These are phyloP conservation scores for Flaveria sonorensis DNA, from an alignment of 129 eudicot genomes.

Conservation along the genomic window DNA sequence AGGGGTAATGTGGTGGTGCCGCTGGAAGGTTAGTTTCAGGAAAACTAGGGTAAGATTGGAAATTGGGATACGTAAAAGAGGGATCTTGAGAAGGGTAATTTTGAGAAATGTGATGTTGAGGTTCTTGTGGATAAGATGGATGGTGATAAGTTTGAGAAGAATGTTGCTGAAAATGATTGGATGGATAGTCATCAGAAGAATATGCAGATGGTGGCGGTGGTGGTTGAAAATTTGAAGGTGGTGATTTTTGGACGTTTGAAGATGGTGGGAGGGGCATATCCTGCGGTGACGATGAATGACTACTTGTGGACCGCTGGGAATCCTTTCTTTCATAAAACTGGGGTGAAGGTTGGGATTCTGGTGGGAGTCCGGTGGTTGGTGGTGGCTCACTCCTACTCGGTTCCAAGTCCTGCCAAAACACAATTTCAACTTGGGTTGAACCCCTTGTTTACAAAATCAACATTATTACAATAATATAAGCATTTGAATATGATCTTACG, in stretches of 20 bases:
- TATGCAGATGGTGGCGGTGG: conserved; percentile 37
- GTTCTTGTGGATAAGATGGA: conserved; percentile 60
- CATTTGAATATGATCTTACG: conserved; percentile 40
- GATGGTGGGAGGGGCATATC: conserved; percentile 26
- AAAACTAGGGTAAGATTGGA: conserved; percentile 90
- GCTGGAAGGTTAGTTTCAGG: conserved; percentile 73
- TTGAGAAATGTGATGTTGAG: conserved; percentile 54
- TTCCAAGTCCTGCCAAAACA: conserved; percentile 48
- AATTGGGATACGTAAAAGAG: conserved; percentile 56
- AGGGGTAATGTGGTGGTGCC: conserved; percentile 62
- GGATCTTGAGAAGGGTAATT: conserved; percentile 56
- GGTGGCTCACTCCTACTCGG: conserved; percentile 38
- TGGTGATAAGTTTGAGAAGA: conserved; percentile 53
- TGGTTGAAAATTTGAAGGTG: conserved; percentile 25
- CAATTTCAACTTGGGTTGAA: background rate
- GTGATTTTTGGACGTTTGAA: conserved; percentile 24
- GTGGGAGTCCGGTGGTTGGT: conserved; percentile 35
- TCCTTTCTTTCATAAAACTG: conserved; percentile 46
- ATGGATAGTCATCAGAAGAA: conserved; percentile 47
- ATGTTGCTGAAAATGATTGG: conserved; percentile 49
- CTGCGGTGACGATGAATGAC: conserved; percentile 28
- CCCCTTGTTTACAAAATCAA: background rate
- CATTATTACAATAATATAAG: background rate
- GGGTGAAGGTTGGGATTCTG: conserved; percentile 50
- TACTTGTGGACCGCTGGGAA: conserved; percentile 31